Evolutionary conservation across 148 eudicot species (phyloP).

Genomic region (Rhododendron mucronatum): DNA sequence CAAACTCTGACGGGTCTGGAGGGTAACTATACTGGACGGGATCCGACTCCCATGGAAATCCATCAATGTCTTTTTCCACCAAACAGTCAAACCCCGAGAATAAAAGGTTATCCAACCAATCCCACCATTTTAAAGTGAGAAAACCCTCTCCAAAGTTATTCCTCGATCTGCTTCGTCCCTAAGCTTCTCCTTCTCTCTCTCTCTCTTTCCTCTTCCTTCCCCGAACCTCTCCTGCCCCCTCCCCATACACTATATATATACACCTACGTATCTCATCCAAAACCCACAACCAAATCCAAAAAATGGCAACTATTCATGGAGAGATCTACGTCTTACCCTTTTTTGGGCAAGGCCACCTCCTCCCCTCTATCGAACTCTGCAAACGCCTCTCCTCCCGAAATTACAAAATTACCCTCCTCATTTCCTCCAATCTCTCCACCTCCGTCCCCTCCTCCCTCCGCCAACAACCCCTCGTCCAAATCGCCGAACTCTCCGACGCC

Average conservation of each 20-base stretch:
- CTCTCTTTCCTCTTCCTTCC: no score
- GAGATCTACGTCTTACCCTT: slow-evolving; percentile 7
- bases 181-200: no score
- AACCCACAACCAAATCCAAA: background rate
- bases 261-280: background rate
- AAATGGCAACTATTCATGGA: background rate
- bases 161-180: no score
- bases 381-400: slow-evolving; percentile 34
- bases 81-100: background rate
- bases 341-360: slow-evolving; percentile 48
- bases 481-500: slow-evolving; percentile 25
- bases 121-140: no score
- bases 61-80: background rate
- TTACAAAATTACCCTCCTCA: slow-evolving; percentile 34
- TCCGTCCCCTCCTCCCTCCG: slow-evolving; percentile 42
- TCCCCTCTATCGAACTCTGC: slow-evolving; percentile 52
- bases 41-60: no score
- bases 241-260: background rate
- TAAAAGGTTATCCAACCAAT: no score
- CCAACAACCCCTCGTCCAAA: slow-evolving; percentile 26
- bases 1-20: no score
- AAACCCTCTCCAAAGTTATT: no score
- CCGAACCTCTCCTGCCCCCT: background rate
- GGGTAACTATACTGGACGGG: no score
- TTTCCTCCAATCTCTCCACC: slow-evolving; percentile 41